Base-by-base conservation (phyloP, 1,284 basidiomycete species). In the Cryptococcus hybrid region DNA sequence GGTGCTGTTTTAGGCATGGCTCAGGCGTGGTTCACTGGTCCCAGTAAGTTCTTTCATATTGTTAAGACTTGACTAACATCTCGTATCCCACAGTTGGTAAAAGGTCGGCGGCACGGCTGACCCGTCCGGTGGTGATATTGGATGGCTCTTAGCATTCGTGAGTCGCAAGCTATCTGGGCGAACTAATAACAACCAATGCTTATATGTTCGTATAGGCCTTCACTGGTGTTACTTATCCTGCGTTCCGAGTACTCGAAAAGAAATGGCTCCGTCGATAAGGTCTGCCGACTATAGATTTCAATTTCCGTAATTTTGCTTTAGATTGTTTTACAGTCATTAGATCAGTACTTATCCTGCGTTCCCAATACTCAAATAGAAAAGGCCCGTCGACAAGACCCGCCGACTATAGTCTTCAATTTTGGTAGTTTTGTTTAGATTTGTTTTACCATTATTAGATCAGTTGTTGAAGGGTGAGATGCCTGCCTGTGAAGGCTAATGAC, bases 1-100 rank as follows among this genome's bases (percentile, higher is more conserved):
- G 72, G 69, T 15, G 68, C 74, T 1, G 73, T 68, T 0, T 3
- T 73, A 11, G 72, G 73, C 24, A 76, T 77, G 74, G 55, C 65
- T 7, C 71, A 76, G 54, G 55, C 64, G 6, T 78, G 73, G 73
- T 76, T 59, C 54, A 63, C 66, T 13, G 71, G 72, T 30, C 66
- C 66, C 5, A 62, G 72, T 59, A 63, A 64, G 47, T 56, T 53
- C 80, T 82, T 4, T 81, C 9, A 7, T 36, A 7, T 47, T 15
- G 18, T 47, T 47, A 30, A 9, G 2, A 30, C 24, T 47, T 47
- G 12, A 9, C 40, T 42, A 42, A 42, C 11, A 11, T 3, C 15
- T 15, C 7, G 47, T 30, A 13, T n/a, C 7, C 34, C 40, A 13
- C 47, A 62, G 61, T 70, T 35, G 68, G 68, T 18, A 40, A 43